Evolutionary conservation across 2,329 filamentous ascomycete genomes (phyloP).

Genomic region (Phialophora macrospora): DNA sequence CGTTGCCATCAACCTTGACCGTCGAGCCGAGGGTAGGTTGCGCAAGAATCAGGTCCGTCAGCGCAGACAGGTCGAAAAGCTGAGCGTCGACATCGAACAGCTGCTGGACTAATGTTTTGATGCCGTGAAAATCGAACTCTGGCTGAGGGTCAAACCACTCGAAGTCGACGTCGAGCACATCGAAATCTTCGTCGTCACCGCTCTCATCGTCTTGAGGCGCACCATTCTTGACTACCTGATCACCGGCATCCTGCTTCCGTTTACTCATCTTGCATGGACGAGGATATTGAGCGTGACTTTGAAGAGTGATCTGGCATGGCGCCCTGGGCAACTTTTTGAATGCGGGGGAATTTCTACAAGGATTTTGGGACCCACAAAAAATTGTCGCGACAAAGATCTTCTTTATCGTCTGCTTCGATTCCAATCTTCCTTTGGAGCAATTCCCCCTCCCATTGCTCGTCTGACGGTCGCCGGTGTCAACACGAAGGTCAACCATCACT

Average conservation of each 20-base stretch:
- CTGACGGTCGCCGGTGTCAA: constrained; percentile 29
- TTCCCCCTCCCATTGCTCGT: constrained; percentile 3
- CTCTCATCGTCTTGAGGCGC: constrained; percentile 33
- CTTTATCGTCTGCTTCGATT: constrained; percentile 34
- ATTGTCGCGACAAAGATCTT: constrained; percentile 8
- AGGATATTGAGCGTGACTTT: background rate
- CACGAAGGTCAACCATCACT: constrained; percentile 4
- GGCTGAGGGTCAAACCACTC: constrained; percentile 97
- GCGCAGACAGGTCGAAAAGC: constrained; percentile 82
- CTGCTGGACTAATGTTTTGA: constrained; percentile 87
- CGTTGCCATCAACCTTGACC: constrained; percentile 95
- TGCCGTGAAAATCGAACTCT: constrained; percentile 89
- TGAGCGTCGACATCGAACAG: constrained; percentile 87
- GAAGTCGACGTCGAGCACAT: constrained; percentile 94
- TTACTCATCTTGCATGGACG: constrained; percentile 35
- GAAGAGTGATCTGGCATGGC: background rate
- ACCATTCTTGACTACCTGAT: constrained; percentile 27
- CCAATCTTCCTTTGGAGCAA: constrained; percentile 15
- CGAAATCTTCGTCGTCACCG: constrained; percentile 68
- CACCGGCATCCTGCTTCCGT: constrained; percentile 36
- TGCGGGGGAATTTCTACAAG: constrained; percentile 13
- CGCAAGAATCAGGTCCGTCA: constrained; percentile 83
- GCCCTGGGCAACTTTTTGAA: background rate
- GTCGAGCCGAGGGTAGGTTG: constrained; percentile 90
- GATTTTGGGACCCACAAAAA: constrained; percentile 20